Conservation (phyloP, 768 basidiomycete genomes). For the Pilatotrama ljubarskyi region DNA sequence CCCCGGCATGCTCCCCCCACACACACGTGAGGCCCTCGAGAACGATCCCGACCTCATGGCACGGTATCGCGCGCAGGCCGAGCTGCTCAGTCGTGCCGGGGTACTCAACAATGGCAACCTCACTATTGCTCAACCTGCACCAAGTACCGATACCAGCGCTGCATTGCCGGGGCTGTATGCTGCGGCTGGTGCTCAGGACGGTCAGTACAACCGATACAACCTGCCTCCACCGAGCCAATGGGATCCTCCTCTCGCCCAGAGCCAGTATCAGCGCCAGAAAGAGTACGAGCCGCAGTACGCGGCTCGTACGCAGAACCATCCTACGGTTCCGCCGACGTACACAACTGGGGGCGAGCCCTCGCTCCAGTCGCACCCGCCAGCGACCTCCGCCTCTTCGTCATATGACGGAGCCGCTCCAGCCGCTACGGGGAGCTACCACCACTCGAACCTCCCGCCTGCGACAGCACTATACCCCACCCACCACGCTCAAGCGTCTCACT, state of each 20-base stretch:
- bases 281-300: conserved; percentile 18
- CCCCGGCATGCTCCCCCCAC: background rate
- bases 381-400: conserved; percentile 3
- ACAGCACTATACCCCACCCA: conserved; percentile 8
- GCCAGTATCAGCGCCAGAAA: conserved; percentile 15
- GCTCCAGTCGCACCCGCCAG: conserved; percentile 23
- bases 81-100: conserved; percentile 41
- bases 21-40: conserved; percentile 6
- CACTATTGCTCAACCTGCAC: conserved; percentile 12
- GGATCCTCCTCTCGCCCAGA: conserved; percentile 15
- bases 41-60: conserved; percentile 40
- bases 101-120: conserved; percentile 26
- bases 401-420: conserved; percentile 8
- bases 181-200: conserved; percentile 14
- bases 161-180: conserved; percentile 16
- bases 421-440: conserved; percentile 6
- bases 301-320: conserved; percentile 13
- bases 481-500: background rate
- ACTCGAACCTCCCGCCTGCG: background rate
- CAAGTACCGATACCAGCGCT: conserved; percentile 13
- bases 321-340: conserved; percentile 1
- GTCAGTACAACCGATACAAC: conserved; percentile 12
- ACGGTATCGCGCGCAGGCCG: conserved; percentile 50
- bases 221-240: conserved; percentile 14
- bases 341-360: conserved; percentile 19